Conservation (phyloP, 495 filamentous ascomycete genomes). For the Penicillium turbatum region DNA sequence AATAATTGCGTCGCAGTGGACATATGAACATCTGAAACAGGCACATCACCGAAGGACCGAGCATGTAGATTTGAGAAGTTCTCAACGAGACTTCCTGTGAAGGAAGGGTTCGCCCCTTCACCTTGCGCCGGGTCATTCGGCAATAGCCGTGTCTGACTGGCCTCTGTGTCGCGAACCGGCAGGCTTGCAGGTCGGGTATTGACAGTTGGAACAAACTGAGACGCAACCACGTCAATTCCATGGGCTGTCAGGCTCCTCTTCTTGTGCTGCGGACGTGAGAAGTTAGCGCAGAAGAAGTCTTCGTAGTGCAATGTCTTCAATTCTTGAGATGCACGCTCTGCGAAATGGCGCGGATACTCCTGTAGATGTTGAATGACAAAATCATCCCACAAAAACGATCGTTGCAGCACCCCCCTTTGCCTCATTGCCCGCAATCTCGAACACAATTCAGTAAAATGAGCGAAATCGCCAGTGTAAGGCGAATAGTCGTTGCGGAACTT, state of each 20-base stretch:
- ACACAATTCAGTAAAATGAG: slow-evolving; percentile 52
- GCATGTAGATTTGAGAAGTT: slow-evolving; percentile 29
- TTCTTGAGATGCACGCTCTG: slow-evolving; percentile 16
- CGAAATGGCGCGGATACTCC: slow-evolving; percentile 36
- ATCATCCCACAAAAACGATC: slow-evolving; percentile 62
- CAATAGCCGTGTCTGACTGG: background rate
- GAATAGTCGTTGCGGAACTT: slow-evolving; percentile 56
- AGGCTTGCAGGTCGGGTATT: background rate
- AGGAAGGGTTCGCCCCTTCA: slow-evolving; percentile 14
- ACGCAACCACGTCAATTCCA: slow-evolving; percentile 29
- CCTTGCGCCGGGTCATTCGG: background rate
- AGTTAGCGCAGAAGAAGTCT: slow-evolving; percentile 28
- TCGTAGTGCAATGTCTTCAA: slow-evolving; percentile 29
- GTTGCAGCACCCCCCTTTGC: slow-evolving; percentile 33
- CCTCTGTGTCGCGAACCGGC: background rate
- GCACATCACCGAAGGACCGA: slow-evolving; percentile 20
- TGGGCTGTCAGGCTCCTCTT: slow-evolving; percentile 34
- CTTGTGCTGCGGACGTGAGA: slow-evolving; percentile 30
- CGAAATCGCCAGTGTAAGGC: slow-evolving; percentile 48
- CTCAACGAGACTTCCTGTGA: slow-evolving; percentile 30
- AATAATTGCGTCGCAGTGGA: slow-evolving; percentile 1
- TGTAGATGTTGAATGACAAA: slow-evolving; percentile 51
- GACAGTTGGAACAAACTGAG: slow-evolving; percentile 14
- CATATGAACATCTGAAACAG: slow-evolving; percentile 4
- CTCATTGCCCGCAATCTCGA: slow-evolving; percentile 49